These are phyloP conservation scores for Rhododendron ovatum DNA, from an alignment of 148 eudicot species.

Conservation along the genomic window DNA sequence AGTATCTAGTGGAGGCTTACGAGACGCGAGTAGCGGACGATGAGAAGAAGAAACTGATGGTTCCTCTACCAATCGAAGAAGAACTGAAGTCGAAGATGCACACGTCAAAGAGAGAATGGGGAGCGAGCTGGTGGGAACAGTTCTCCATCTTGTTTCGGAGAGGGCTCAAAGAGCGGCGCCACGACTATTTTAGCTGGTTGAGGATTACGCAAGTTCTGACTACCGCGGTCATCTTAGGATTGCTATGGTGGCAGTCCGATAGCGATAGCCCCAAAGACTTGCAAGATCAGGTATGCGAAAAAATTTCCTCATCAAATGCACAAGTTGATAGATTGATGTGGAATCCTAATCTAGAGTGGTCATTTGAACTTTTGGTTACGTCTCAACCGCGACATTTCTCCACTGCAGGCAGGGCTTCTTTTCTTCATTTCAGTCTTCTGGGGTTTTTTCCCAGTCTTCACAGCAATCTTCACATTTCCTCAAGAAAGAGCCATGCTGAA, in stretches of 20 bases:
- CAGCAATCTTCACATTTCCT: slow-evolving; percentile 91
- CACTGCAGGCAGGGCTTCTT: slow-evolving; percentile 74
- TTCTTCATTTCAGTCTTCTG: slow-evolving; percentile 93
- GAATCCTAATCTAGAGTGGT: neutral
- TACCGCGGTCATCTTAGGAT: slow-evolving; percentile 78
- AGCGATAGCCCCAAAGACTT: slow-evolving; percentile 45
- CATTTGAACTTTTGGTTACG: neutral
- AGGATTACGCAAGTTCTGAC: slow-evolving; percentile 82
- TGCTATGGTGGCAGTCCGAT: slow-evolving; percentile 96
- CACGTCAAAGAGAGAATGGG: slow-evolving; percentile 66
- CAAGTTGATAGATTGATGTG: neutral
- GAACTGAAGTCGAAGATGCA: slow-evolving; percentile 39
- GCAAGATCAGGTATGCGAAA: slow-evolving; percentile 70
- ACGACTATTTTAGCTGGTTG: slow-evolving; percentile 96
- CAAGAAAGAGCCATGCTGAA: slow-evolving; percentile 91
- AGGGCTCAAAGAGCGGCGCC: slow-evolving; percentile 87
- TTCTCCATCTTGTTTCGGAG: slow-evolving; percentile 65
- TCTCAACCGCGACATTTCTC: neutral
- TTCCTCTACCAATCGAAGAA: slow-evolving; percentile 50
- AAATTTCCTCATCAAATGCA: neutral
- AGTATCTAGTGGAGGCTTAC: slow-evolving; percentile 89
- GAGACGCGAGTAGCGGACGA: slow-evolving; percentile 69
- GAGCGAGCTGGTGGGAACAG: slow-evolving; percentile 94
- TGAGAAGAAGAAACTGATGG: slow-evolving; percentile 67
- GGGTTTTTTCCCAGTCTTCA: slow-evolving; percentile 95